Base-by-base conservation (phyloP, 2,329 filamentous ascomycete species). In the Stromatinia cepivora region DNA sequence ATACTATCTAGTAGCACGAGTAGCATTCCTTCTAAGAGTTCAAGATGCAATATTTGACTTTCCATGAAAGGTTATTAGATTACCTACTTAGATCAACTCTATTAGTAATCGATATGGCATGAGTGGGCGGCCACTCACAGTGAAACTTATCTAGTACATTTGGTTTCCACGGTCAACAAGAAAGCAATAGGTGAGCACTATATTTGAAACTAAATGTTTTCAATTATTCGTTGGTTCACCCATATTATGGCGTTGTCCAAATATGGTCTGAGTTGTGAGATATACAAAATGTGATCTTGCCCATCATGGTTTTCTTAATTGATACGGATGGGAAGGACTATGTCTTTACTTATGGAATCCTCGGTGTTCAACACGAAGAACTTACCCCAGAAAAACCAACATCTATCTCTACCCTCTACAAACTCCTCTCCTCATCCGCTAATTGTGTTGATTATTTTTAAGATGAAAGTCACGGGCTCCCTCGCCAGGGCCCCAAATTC, bases 261-360 rank as follows among this genome's bases (percentile, higher is more conserved):
- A n/a, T n/a, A n/a, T n/a, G n/a, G n/a, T n/a, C n/a, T n/a, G n/a
- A n/a, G n/a, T n/a, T n/a, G n/a, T n/a, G n/a, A n/a, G n/a, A n/a
- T n/a, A n/a, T n/a, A n/a, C n/a, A n/a, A n/a, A n/a, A n/a, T n/a
- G n/a, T n/a, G n/a, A n/a, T n/a, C n/a, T 52, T n/a, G n/a, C 72
- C 34, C 50, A 71, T 34, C 20, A 72, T 73, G 72, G 72, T 71
- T n/a, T 72, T 69, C 45, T 64, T 73, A 10, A 25, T 69, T 54
- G 70, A 73, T 66, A 56, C 67, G 34, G 34, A 57, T 42, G 58
- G 34, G 13, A 62, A 69, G 9, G 70, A 70, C 10, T 70, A 70
- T 17, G n/a, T 71, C 50, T 70, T 73, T 34, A 70, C 67, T 17
- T 70, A 70, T 54, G 72, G 69, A 1, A 50, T 73, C 28, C 72